Evolutionary conservation across 73 alveolate species (phyloP), one percentile per base, ranked within the genome.

Genomic region (Paramecium primaurelia): DNA sequence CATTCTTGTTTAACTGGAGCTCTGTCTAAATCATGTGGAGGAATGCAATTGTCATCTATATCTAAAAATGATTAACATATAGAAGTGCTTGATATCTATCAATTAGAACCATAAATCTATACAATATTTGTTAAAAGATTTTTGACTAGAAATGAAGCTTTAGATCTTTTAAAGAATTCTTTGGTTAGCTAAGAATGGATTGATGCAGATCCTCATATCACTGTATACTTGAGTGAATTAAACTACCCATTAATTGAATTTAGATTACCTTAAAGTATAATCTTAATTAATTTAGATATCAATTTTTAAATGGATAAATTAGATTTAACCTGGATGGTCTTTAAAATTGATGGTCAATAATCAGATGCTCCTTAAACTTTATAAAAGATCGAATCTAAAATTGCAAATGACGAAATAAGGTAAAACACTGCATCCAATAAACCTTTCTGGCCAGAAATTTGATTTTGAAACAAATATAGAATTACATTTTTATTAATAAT

Each of bases 1-100:
- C 47, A 64, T 4, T 3, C 84, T 9, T 64, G 84, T 64, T 64
- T 64, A 64, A 64, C 84, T 25, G 84, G 84, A 64, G 42, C 84
- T 6, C 28, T 64, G 8, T 64, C 84, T 25, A 64, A 64, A 64
- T 64, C 84, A 28, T 64, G 84, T 64, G 84, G 84, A 64, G 84
- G 84, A 64, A 64, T 64, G 84, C 12, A 64, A 64, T 6, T 64
- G 7, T 4, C 42, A 22, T 3, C 84, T 11, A 28, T 64, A 4
- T 32, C 51, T 8, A 32, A 64, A 64, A 12, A 14, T 6, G 84
- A 64, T 34, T 6, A 64, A 64, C 42, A 64, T 26, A 64, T 64
- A 3, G 84, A 64, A 64, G 30, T 64, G 7, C 20, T 64, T 2
- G 84, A 64, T 28, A 28, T 64, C 28, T 6, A 64, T 28, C 28